These are phyloP conservation scores for Sordaria brevicollis DNA, from an alignment of 495 filamentous ascomycete genomes.

Conservation along the genomic window DNA sequence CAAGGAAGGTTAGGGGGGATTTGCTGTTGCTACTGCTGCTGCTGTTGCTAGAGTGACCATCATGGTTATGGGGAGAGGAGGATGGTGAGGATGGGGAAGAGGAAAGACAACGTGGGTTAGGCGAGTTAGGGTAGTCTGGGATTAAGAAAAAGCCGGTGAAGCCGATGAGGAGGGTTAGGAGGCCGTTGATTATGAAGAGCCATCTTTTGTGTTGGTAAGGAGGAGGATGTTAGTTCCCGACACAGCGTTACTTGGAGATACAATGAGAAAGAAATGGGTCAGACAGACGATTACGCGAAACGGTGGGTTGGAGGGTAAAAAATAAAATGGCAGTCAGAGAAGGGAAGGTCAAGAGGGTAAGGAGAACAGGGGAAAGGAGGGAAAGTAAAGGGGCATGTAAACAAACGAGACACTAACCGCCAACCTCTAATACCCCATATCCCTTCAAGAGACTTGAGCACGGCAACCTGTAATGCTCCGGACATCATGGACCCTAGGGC, in stretches of 20 bases:
- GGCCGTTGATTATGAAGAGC: slow-evolving; percentile 42
- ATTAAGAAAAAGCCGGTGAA: slow-evolving; percentile 38
- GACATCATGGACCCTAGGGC: slow-evolving; percentile 28
- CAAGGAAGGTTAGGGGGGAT: too few relatives aligned
- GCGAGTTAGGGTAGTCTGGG: slow-evolving; percentile 35
- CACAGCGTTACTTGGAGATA: too few relatives aligned
- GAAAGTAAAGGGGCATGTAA: not conserved
- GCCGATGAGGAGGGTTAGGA: slow-evolving; percentile 39
- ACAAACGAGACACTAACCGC: slow-evolving; percentile 19
- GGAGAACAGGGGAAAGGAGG: not conserved
- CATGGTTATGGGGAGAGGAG: too few relatives aligned
- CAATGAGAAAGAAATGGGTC: too few relatives aligned
- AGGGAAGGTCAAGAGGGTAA: not conserved
- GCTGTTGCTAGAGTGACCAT: too few relatives aligned
- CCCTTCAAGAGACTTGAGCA: slow-evolving; percentile 39
- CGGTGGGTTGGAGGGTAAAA: too few relatives aligned
- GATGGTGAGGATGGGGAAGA: not conserved
- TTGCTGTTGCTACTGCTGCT: too few relatives aligned
- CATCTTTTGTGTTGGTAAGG: slow-evolving; percentile 20
- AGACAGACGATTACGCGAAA: too few relatives aligned
- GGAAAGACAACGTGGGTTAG: slow-evolving; percentile 20
- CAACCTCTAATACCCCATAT: slow-evolving; percentile 40
- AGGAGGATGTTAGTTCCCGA: too few relatives aligned
- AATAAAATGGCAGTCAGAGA: not conserved
- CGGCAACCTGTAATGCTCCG: slow-evolving; percentile 42